Base-by-base conservation (phyloP, 106 monocot genomes). In the Dactylorhiza incarnata region DNA sequence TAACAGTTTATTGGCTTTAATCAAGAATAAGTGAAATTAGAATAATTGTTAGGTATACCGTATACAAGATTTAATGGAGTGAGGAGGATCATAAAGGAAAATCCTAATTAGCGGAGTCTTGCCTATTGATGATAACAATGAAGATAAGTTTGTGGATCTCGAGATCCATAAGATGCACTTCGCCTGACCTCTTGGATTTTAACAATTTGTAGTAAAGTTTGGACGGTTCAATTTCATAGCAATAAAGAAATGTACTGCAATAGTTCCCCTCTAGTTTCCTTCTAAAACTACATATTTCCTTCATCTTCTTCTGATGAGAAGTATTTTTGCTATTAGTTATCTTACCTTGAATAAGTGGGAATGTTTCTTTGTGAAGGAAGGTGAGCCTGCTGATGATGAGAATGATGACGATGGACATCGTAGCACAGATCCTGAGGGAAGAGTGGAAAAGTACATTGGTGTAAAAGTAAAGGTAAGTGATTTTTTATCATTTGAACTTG, bases 381-480 rank as follows among this genome's bases (percentile, higher is more conserved):
- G 91, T 82, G 94, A 99, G 48, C 80, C 75, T 49, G 89, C 59
- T 75, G 94, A 89, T 78, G 89, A 91, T 81, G 90, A 93, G 72
- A 76, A 58, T 69, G 96, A 94, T 77, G 93, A 93, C n/a, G 97
- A 99, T 78, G 89, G 83, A 6, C 83, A 86, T 81, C 91, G 65
- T 22, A 85, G 89, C 44, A 76, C 91, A 75, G 94, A 94, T 76
- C 97, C 91, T 56, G 97, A 99, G 78, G 89, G 93, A 72, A 91
- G 97, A 79, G 90, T 99, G 78, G 97, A 99, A 52, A 99, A 99
- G 16, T 99, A 99, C 74, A 85, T 91, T 48, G 97, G 97, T 59
- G 97, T 99, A 23, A 99, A 94, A 99, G 97, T 99, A 53, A 99
- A 99, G 97, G 97, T 74, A 91, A 66, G 73, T 44, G 9, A 50